Evolutionary conservation across 1,284 basidiomycete genomes (phyloP).

Genomic region (Grifola frondosa): DNA sequence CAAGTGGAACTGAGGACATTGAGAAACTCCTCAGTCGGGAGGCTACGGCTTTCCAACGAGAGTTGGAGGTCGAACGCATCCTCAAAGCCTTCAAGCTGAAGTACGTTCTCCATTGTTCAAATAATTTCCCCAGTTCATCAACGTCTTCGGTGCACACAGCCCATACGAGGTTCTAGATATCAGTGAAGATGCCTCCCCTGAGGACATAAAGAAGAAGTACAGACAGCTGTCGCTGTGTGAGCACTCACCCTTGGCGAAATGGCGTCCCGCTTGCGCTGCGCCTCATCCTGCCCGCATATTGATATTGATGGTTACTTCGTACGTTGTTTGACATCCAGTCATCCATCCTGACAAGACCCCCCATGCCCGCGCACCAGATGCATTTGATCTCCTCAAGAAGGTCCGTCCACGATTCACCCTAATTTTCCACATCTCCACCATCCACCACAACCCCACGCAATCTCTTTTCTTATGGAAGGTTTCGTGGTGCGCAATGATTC

Average conservation of each 20-base stretch:
- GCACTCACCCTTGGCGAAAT: slow-evolving; percentile 28
- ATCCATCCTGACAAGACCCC: slow-evolving; percentile 86
- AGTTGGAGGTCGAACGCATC: slow-evolving; percentile 83
- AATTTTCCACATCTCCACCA: neutral
- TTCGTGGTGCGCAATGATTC: too few relatives aligned
- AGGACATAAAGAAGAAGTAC: slow-evolving; percentile 80
- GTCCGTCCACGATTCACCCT: slow-evolving; percentile 36
- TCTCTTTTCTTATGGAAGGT: neutral
- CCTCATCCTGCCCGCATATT: slow-evolving; percentile 4
- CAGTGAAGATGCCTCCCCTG: slow-evolving; percentile 57
- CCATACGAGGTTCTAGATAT: slow-evolving; percentile 80
- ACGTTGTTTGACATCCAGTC: slow-evolving; percentile 55
- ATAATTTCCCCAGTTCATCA: neutral
- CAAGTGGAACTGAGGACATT: slow-evolving; percentile 47
- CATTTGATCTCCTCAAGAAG: slow-evolving; percentile 84
- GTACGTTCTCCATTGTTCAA: slow-evolving; percentile 43
- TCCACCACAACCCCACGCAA: slow-evolving; percentile 2
- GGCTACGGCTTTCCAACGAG: slow-evolving; percentile 79
- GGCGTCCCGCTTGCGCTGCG: slow-evolving; percentile 2
- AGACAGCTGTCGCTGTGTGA: slow-evolving; percentile 78
- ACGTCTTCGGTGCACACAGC: slow-evolving; percentile 34
- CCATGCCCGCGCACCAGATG: slow-evolving; percentile 77
- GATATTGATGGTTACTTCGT: slow-evolving; percentile 30
- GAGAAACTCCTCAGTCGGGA: slow-evolving; percentile 76
- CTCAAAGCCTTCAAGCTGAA: slow-evolving; percentile 84